Percentiles rank a stretch among this genome's conserved stretches.
Evolutionary conservation across 2,329 filamentous ascomycete species (phyloP).

Genomic region (Penicillium paneum): DNA sequence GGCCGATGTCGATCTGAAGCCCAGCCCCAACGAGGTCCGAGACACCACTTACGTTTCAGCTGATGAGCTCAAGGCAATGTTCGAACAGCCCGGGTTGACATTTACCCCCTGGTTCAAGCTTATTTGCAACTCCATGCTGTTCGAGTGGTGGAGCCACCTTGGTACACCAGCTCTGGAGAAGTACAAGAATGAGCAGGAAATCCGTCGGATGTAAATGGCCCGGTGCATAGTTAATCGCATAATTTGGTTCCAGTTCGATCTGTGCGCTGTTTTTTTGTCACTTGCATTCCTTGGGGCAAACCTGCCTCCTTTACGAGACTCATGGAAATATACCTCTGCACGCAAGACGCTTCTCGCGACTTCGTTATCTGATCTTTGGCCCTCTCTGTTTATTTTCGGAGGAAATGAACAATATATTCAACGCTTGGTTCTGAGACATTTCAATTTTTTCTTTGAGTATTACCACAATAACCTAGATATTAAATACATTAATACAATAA

Average conservation of each 20-base stretch:
- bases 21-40: conserved; percentile 84
- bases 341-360: conserved; percentile 1
- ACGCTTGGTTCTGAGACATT: neutral
- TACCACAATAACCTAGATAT: neutral
- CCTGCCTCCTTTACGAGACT: conserved; percentile 4
- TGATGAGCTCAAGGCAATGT: conserved; percentile 79
- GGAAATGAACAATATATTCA: neutral
- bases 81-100: conserved; percentile 72
- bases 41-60: conserved; percentile 80
- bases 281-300: conserved; percentile 10
- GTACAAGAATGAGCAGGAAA: conserved; percentile 80
- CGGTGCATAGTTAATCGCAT: neutral
- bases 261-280: neutral
- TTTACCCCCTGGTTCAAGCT: conserved; percentile 99
- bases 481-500: neutral
- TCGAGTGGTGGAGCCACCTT: conserved; percentile 92
- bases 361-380: neutral
- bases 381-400: neutral
- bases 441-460: neutral
- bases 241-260: neutral
- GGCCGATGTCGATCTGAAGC: conserved; percentile 76
- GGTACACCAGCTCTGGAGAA: conserved; percentile 72
- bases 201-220: conserved; percentile 69
- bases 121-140: conserved; percentile 96
- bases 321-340: conserved; percentile 17